A percentile compares a stretch with the other conserved stretches of the same genome.
These are phyloP conservation scores for Yamadazyma jaroonii DNA, from an alignment of 1,139 yeast species.

Conservation along the genomic window DNA sequence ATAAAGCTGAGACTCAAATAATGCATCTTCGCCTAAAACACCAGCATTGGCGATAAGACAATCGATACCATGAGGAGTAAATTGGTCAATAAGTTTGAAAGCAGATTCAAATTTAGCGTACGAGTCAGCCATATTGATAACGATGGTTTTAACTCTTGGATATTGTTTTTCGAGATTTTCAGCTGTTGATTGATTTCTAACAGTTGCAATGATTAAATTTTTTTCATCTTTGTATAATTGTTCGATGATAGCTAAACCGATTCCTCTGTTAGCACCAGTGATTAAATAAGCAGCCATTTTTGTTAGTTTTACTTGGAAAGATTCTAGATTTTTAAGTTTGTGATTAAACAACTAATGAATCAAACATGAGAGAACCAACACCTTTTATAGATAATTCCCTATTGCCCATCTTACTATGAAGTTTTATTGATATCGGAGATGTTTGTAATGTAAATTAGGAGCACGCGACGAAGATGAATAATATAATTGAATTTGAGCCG, in stretches of 20 bases:
- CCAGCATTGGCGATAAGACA: constrained; percentile 12
- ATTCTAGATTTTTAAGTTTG: too few relatives aligned
- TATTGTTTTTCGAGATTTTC: constrained; percentile 5
- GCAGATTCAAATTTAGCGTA: constrained; percentile 8
- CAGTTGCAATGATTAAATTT: constrained; percentile 25
- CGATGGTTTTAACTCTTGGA: constrained; percentile 14
- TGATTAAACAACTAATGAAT: too few relatives aligned
- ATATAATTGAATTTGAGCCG: too few relatives aligned
- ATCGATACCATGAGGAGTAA: constrained; percentile 14
- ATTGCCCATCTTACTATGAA: too few relatives aligned
- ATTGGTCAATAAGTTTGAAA: constrained; percentile 8
- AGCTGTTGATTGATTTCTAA: constrained; percentile 15
- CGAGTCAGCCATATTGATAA: constrained; percentile 8
- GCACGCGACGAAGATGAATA: too few relatives aligned
- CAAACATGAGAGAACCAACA: too few relatives aligned
- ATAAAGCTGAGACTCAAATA: constrained; percentile 2
- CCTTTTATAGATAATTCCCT: too few relatives aligned
- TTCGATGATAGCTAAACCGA: constrained; percentile 14
- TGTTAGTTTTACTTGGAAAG: too few relatives aligned
- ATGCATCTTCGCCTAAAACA: constrained; percentile 2
- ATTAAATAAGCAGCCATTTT: constrained; percentile 6
- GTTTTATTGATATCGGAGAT: too few relatives aligned
- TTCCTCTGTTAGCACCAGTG: constrained; percentile 8
- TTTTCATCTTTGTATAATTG: constrained; percentile 8
- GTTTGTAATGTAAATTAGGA: too few relatives aligned